These are phyloP conservation scores for Ophiocordyceps camponoti-floridani DNA, from an alignment of 2,329 filamentous ascomycete species.

Conservation along the genomic window DNA sequence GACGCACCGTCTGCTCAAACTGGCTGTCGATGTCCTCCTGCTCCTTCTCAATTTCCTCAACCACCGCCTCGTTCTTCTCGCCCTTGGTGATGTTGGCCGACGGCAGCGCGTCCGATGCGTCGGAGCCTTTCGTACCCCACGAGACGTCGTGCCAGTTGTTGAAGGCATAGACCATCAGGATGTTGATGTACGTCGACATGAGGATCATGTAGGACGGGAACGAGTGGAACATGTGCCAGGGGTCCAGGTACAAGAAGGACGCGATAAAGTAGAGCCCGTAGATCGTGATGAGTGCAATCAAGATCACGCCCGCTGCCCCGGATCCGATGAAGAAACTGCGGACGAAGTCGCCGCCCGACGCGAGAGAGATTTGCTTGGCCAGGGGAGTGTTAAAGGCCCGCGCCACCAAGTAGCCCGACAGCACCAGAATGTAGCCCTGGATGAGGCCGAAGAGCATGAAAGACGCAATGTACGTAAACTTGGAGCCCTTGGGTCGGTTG, in stretches of 20 bases:
- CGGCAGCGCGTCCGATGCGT: conserved; percentile 84
- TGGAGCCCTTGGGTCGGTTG: conserved; percentile 91
- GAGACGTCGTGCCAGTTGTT: conserved; percentile 99
- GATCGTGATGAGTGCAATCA: conserved; percentile 81
- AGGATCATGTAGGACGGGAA: conserved; percentile 86
- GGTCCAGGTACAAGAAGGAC: conserved; percentile 81
- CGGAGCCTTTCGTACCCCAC: conserved; percentile 98
- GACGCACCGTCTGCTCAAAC: conserved; percentile 90
- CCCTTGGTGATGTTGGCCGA: conserved; percentile 78
- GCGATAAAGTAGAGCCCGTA: conserved; percentile 95
- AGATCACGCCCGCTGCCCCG: conserved; percentile 74
- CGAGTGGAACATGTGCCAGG: conserved; percentile 99
- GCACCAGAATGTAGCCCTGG: conserved; percentile 75
- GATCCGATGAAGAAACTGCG: conserved; percentile 64
- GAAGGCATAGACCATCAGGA: conserved; percentile 97
- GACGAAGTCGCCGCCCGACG: conserved; percentile 52
- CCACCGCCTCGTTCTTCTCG: conserved; percentile 74
- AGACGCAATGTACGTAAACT: conserved; percentile 79
- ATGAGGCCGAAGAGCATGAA: conserved; percentile 77
- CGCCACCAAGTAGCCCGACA: conserved; percentile 76
- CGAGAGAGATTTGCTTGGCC: conserved; percentile 43
- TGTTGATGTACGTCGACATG: conserved; percentile 97
- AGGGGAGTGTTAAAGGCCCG: conserved; percentile 52
- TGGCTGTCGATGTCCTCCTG: conserved; percentile 97
- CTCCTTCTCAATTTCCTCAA: conserved; percentile 91